phyloP scores from a whole-genome alignment of 768 basidiomycete species.

The Cystofilobasidium bisporidii region DNA sequence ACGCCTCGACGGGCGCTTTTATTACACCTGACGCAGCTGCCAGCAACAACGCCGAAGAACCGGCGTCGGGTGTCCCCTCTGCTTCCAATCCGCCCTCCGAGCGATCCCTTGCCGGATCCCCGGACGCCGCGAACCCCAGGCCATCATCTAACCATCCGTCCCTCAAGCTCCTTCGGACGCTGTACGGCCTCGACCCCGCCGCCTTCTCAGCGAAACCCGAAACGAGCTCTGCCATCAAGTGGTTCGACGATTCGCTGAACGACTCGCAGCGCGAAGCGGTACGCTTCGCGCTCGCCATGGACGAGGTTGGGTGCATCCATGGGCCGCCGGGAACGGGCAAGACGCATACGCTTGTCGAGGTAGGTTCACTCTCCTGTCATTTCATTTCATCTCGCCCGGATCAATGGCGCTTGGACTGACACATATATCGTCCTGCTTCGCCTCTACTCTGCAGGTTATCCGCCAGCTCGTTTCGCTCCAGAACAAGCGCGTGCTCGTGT shows the following conservation, averaged over 20 bases:
- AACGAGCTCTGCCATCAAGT: slow-evolving; percentile 44
- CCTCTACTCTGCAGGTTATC: slow-evolving; percentile 29
- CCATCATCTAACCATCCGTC: slow-evolving; percentile 27
- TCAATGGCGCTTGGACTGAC: no score
- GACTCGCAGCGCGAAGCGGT: slow-evolving; percentile 75
- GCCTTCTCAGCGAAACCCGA: neutral
- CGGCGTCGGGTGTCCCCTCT: no score
- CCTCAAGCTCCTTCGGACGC: slow-evolving; percentile 18
- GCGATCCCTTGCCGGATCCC: no score
- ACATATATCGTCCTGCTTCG: no score
- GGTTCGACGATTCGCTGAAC: slow-evolving; percentile 70
- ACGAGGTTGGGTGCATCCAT: slow-evolving; percentile 81
- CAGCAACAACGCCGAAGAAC: no score
- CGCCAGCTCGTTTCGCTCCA: slow-evolving; percentile 40
- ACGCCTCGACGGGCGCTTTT: no score
- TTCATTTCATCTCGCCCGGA: no score
- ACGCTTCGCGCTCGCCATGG: slow-evolving; percentile 67
- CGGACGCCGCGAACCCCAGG: no score
- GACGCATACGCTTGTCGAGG: slow-evolving; percentile 86
- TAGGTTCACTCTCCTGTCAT: slow-evolving; percentile 53
- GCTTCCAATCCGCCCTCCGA: no score
- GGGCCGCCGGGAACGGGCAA: slow-evolving; percentile 99
- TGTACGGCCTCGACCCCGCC: slow-evolving; percentile 36
- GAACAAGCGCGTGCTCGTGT: slow-evolving; percentile 60
- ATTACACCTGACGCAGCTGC: no score